Conservation (phyloP, 78 protist genomes). For the Dictyostelium purpureum region DNA sequence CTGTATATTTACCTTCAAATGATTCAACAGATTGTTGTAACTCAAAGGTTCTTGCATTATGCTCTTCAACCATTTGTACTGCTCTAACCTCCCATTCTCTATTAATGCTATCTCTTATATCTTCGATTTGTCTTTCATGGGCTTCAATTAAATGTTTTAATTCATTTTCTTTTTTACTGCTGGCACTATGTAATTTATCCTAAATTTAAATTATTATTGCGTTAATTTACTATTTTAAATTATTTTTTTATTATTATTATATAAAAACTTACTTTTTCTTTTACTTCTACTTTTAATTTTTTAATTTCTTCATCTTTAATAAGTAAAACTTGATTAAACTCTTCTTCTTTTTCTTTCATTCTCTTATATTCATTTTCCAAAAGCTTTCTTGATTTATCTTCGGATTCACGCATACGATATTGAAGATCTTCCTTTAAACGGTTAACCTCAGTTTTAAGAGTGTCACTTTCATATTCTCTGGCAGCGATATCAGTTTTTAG, state of each 20-base stretch:
- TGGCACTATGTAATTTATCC: slow-evolving; percentile 20
- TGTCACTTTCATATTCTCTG: background rate
- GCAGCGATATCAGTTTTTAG: background rate
- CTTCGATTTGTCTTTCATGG: slow-evolving; percentile 62
- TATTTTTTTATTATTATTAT: background rate
- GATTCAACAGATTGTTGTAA: background rate
- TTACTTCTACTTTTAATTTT: slow-evolving; percentile 9
- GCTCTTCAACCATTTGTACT: slow-evolving; percentile 38
- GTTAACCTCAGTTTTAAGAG: slow-evolving; percentile 13
- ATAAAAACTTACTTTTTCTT: slow-evolving; percentile 47
- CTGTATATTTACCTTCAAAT: background rate
- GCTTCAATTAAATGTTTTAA: slow-evolving; percentile 44
- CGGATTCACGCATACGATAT: slow-evolving; percentile 18
- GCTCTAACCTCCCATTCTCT: slow-evolving; percentile 71
- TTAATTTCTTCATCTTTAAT: slow-evolving; percentile 58
- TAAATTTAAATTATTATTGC: background rate
- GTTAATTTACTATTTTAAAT: background rate
- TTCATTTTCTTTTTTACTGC: slow-evolving; percentile 45
- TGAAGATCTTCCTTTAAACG: slow-evolving; percentile 25
- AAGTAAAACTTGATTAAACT: background rate
- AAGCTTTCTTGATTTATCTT: slow-evolving; percentile 36
- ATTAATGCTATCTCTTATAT: slow-evolving; percentile 65
- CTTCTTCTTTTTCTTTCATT: slow-evolving; percentile 47
- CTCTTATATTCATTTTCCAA: slow-evolving; percentile 37
- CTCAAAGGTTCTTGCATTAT: background rate